Evolutionary conservation across 1,284 basidiomycete species (phyloP).

Genomic region (Schizopora paradoxa): DNA sequence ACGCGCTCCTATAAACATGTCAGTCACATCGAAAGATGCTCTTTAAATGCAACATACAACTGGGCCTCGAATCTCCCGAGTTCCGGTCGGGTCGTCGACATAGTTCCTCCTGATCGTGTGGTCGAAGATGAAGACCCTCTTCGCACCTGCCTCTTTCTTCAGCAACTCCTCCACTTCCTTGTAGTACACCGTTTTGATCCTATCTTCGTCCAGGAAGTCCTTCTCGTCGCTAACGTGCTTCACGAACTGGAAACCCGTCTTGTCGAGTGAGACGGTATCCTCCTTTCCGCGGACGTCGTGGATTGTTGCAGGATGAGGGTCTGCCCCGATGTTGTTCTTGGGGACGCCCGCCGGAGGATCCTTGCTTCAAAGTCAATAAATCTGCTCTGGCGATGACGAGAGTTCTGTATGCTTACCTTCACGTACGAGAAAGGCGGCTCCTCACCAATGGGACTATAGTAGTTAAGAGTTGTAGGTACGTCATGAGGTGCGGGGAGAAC

Average conservation of each 20-base stretch:
- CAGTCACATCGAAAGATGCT: background rate
- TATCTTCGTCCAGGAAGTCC: conserved; percentile 20
- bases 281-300: conserved; percentile 16
- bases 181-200: conserved; percentile 24
- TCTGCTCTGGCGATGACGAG: no score
- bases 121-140: conserved; percentile 28
- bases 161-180: conserved; percentile 24
- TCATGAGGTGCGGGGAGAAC: conserved; percentile 6
- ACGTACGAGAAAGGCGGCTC: conserved; percentile 16
- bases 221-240: conserved; percentile 12
- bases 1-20: conserved; percentile 30
- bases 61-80: background rate
- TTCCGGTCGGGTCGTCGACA: background rate
- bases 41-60: conserved; percentile 9
- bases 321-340: conserved; percentile 7
- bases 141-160: conserved; percentile 26
- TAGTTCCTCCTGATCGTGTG: conserved; percentile 9
- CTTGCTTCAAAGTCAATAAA: no score
- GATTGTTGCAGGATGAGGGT: conserved; percentile 12
- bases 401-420: no score
- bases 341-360: conserved; percentile 11
- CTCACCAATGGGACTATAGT: conserved; percentile 9
- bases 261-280: conserved; percentile 20
- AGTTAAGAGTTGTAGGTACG: conserved; percentile 15
- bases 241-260: conserved; percentile 18